Evolutionary conservation across 2,329 filamentous ascomycete species (phyloP), one percentile per base, ranked within the genome.

Genomic region (Pezizomycotina sp.): DNA sequence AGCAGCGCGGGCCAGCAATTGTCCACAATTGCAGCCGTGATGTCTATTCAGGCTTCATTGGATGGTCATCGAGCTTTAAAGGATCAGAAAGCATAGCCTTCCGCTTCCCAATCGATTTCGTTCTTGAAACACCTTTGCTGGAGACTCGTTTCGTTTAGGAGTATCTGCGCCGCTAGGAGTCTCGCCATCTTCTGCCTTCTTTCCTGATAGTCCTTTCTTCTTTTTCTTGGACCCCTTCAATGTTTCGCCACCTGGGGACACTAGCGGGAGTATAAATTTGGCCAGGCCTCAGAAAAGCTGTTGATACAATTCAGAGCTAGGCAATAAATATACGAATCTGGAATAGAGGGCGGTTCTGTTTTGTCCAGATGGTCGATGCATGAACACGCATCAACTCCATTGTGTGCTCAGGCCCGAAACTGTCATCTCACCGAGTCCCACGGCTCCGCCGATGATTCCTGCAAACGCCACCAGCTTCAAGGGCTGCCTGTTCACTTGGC

Each of bases 341-440:
- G 89, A 14, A 92, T 69, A 1, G 63, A 50, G 3, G 86, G 83
- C 1, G 86, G 69, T 30, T 92, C 84, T 0, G 73, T 70, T 56
- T 95, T 98, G 59, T 98, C 89, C 13, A 95, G 69, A 47, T 92
- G 81, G 50, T 98, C 89, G 43, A 95, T 81, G 52, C 82, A 92
- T 4, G 77, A 7, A 83, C 77, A 31, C 82, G 71, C 43, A 92
- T 69, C 8, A 69, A 56, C 89, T 98, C 83, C 83, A 95, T 52
- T 92, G 79, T 3, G 69, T 73, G 57, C 83, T 92, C 52, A 98
- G 84, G 6, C 82, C 83, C 31, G 63, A 61, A 1, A 71, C 73
- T 46, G 68, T 77, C 16, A 68, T 64, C 16, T 75, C 74, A 37
- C 75, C 72, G 1, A 72, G 64, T 10, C 71, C 67, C 21, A 77